Conservation (phyloP, 1,139 yeast species). For the Candida smagusa region DNA sequence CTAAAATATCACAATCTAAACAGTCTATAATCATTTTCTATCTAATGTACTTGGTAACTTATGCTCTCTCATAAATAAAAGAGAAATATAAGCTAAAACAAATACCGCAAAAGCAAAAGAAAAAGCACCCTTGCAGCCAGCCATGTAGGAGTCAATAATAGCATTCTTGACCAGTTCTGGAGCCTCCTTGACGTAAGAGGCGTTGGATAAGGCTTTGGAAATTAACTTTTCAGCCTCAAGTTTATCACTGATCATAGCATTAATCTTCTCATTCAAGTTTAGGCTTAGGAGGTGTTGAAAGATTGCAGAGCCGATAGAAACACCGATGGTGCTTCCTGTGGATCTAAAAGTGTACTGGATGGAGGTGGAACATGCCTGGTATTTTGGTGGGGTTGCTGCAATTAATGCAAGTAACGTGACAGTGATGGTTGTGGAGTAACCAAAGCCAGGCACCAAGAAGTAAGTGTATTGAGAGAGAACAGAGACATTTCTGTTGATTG, state of each 20-base stretch:
- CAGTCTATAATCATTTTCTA: no score
- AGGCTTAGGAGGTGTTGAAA: conserved; percentile 17
- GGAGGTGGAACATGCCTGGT: conserved; percentile 24
- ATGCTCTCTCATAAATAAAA: conserved; percentile 24
- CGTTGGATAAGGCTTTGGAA: conserved; percentile 17
- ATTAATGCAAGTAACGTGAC: conserved; percentile 23
- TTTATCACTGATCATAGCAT: conserved; percentile 20
- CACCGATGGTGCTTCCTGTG: conserved; percentile 26
- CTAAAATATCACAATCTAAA: no score
- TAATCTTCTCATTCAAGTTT: conserved; percentile 13
- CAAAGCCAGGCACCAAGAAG: conserved; percentile 19
- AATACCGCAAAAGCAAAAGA: conserved; percentile 15
- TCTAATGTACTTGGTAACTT: conserved; percentile 35
- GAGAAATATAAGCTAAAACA: conserved; percentile 15
- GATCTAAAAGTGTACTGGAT: conserved; percentile 25
- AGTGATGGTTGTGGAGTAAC: conserved; percentile 21
- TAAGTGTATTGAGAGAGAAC: conserved; percentile 19
- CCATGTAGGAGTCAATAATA: conserved; percentile 16
- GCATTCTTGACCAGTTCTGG: conserved; percentile 18
- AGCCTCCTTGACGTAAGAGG: conserved; percentile 17
- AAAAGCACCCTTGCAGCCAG: conserved; percentile 20
- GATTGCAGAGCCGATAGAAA: conserved; percentile 20
- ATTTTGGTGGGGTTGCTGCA: conserved; percentile 21
- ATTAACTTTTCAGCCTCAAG: conserved; percentile 17
- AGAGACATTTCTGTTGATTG: conserved; percentile 42